These are phyloP conservation scores for Dendrobium officinale DNA, from an alignment of 106 monocot species.

Conservation along the genomic window DNA sequence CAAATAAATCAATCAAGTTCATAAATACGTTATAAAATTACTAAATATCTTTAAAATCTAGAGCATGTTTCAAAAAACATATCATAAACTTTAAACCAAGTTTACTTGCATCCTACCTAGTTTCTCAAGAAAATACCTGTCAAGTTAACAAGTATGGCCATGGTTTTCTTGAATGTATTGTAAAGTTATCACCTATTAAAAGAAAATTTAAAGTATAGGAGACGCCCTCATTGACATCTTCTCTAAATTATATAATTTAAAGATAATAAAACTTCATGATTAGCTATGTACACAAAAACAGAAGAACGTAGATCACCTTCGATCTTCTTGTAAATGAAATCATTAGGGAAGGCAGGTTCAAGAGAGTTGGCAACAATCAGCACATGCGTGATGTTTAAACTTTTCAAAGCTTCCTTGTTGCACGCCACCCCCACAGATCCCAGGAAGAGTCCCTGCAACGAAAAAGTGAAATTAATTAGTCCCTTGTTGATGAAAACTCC, in stretches of 20 bases:
- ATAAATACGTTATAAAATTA: too few relatives aligned
- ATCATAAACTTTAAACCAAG: background rate
- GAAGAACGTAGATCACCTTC: constrained; percentile 34
- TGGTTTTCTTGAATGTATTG: background rate
- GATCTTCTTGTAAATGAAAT: constrained; percentile 84
- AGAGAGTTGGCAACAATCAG: constrained; percentile 69
- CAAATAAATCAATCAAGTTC: too few relatives aligned
- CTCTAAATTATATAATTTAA: too few relatives aligned
- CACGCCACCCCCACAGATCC: constrained; percentile 73
- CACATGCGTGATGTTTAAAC: constrained; percentile 64
- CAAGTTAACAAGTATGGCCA: background rate
- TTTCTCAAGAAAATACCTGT: background rate
- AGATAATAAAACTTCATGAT: too few relatives aligned
- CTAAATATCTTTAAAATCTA: too few relatives aligned
- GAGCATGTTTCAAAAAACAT: background rate
- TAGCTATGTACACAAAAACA: background rate
- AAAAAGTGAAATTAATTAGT: background rate
- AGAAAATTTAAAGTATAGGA: background rate
- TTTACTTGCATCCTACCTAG: background rate
- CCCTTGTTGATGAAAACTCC: background rate
- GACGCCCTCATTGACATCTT: too few relatives aligned
- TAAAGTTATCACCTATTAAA: background rate
- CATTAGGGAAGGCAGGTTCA: constrained; percentile 55
- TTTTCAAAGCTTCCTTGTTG: constrained; percentile 53
- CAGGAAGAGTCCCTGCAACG: constrained; percentile 63